Base-by-base conservation (phyloP, 78 protist genomes). In the Dictyostelium firmibasis region DNA sequence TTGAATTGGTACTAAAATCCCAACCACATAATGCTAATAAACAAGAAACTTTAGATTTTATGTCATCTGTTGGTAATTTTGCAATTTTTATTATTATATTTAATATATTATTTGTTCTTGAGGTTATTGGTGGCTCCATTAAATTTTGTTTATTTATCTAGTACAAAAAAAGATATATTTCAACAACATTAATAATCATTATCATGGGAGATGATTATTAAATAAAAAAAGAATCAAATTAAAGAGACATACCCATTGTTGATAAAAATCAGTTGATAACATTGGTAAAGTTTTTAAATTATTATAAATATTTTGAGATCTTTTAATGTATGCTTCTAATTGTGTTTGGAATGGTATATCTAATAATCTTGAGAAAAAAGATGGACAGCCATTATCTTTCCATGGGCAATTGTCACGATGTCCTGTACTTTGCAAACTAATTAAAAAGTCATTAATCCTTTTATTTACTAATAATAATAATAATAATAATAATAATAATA, bases 381-480 rank as follows among this genome's bases (percentile, higher is more conserved):
- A 36, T 11, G 94, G 94, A 69, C 94, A 81, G 14, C 94, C 86
- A 81, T 89, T 89, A 31, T 89, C 94, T 81, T n/a, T 60, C 94
- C 94, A 89, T 69, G 86, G 88, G 31, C 94, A 89, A 27, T 57
- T 81, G 16, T 89, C 94, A 16, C 94, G 4, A 38, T 89, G 94
- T 44, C 94, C 94, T 16, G 29, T 70, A 23, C 81, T 35, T 31
- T 69, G 60, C 33, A 89, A 47, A 20, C n/a, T 10, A 1, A 44
- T 14, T 20, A 57, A 36, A 43, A 89, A 89, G 4, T 81, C 86
- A 11, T 38, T 5, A 3, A 81, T 81, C 33, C 94, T 78, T 57
- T 89, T 57, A 4, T 64, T 72, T 29, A 62, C 85, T 77, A n/a
- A 4, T 0, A 44, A 38, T 41, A 76, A 41, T 1, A 16, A n/a